Conservation (phyloP, 306 rosid genomes). For the Quercus ilex region DNA sequence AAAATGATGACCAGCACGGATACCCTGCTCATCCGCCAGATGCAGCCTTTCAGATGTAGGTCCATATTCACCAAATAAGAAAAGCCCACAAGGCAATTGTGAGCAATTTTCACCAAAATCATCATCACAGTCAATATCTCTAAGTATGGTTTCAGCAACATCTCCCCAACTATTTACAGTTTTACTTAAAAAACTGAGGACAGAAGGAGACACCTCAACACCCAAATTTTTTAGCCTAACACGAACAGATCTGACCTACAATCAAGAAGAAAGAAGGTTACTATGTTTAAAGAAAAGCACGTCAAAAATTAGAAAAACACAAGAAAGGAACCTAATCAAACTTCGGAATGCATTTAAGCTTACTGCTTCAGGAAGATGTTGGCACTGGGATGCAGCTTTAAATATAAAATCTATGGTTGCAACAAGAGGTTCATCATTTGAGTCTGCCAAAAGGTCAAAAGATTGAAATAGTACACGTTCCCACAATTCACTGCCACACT, state of each 20-base stretch:
- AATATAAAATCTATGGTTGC: conserved; percentile 85
- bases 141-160: conserved; percentile 91
- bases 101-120: conserved; percentile 74
- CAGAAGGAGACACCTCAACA: conserved; percentile 77
- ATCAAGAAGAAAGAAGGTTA: conserved; percentile 28
- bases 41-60: conserved; percentile 55
- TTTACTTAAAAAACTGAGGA: conserved; percentile 85
- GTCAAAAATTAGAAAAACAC: conserved; percentile 6
- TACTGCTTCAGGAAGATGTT: conserved; percentile 98
- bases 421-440: conserved; percentile 81
- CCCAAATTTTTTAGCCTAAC: conserved; percentile 81
- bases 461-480: conserved; percentile 83
- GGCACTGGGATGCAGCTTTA: conserved; percentile 96
- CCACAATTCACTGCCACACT: conserved; percentile 95
- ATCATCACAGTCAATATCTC: conserved; percentile 90
- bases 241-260: conserved; percentile 89
- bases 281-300: conserved; percentile 8
- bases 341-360: conserved; percentile 30
- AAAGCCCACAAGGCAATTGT: conserved; percentile 52
- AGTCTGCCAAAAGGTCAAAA: conserved; percentile 71
- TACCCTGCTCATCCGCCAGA: conserved; percentile 68
- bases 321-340: conserved; percentile 19
- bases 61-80: conserved; percentile 73
- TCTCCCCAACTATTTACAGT: conserved; percentile 98
- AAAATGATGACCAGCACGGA: conserved; percentile 57